Percentiles rank a stretch among this genome's conserved stretches.
Conservation (phyloP, 2,329 filamentous ascomycete species). For the Akanthomyces muscarius region DNA sequence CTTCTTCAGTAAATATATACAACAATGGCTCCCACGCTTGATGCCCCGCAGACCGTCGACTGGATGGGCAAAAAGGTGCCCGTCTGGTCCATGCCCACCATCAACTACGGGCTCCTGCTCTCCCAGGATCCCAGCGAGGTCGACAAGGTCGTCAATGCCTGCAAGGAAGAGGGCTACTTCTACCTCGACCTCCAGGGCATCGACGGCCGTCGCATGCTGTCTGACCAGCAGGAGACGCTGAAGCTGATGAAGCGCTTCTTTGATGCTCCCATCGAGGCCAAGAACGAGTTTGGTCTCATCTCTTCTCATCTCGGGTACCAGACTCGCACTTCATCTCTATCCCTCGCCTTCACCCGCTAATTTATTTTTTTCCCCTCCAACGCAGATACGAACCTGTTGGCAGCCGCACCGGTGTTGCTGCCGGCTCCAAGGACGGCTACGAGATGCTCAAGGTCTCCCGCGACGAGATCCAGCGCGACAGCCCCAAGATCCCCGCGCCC, state of each 20-base stretch:
- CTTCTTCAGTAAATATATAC: not conserved
- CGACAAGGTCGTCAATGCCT: constrained; percentile 46
- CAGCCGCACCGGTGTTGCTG: constrained; percentile 43
- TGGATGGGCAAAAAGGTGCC: constrained; percentile 48
- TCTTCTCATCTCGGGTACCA: constrained; percentile 47
- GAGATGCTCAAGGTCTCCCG: constrained; percentile 52
- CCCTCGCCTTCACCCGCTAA: not conserved
- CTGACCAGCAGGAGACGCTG: constrained; percentile 49
- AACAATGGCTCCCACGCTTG: constrained; percentile 35
- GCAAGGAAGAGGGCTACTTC: constrained; percentile 51
- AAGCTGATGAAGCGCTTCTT: constrained; percentile 56
- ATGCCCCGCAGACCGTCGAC: constrained; percentile 41
- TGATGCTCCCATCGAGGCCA: constrained; percentile 47
- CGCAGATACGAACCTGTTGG: constrained; percentile 47
- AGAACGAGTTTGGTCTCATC: constrained; percentile 54
- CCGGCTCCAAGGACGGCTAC: constrained; percentile 48
- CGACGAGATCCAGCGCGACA: constrained; percentile 46
- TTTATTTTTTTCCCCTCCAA: not conserved
- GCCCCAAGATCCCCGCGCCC: constrained; percentile 42
- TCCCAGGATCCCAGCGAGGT: constrained; percentile 52
- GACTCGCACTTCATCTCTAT: no score
- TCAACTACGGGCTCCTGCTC: constrained; percentile 48
- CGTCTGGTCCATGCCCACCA: constrained; percentile 49
- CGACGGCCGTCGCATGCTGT: constrained; percentile 49
- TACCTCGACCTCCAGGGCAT: constrained; percentile 51